Conservation (phyloP, 306 rosid species). For the Ceratonia siliqua region DNA sequence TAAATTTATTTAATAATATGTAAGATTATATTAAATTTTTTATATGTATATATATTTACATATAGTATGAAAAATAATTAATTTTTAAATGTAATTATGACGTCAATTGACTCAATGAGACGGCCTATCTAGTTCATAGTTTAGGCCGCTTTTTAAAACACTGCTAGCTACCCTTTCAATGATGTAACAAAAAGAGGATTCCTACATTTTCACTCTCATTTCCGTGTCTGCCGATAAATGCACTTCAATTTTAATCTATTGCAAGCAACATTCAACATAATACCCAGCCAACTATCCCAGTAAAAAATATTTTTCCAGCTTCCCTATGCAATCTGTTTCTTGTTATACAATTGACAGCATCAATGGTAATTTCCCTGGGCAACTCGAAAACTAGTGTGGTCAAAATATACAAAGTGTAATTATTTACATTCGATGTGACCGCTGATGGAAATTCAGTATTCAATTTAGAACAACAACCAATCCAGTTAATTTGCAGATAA, state of each 20-base stretch:
- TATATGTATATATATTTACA: too few species aligned
- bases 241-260: slow-evolving; percentile 11
- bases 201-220: too few species aligned
- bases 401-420: not conserved
- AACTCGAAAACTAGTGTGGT: not conserved
- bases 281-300: slow-evolving; percentile 8
- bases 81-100: too few species aligned
- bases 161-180: not conserved
- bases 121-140: too few species aligned
- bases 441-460: not conserved
- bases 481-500: not conserved
- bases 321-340: not conserved
- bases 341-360: not conserved
- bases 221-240: too few species aligned
- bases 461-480: not conserved
- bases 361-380: not conserved
- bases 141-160: too few species aligned
- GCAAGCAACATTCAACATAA: not conserved
- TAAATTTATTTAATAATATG: too few species aligned
- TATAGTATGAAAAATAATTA: too few species aligned
- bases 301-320: slow-evolving; percentile 1
- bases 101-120: too few species aligned
- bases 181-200: not conserved
- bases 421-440: not conserved
- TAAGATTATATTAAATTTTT: too few species aligned